Evolutionary conservation across 2,329 filamentous ascomycete genomes (phyloP), one percentile per base, ranked within the genome.

Genomic region (Metarhizium sp.): DNA sequence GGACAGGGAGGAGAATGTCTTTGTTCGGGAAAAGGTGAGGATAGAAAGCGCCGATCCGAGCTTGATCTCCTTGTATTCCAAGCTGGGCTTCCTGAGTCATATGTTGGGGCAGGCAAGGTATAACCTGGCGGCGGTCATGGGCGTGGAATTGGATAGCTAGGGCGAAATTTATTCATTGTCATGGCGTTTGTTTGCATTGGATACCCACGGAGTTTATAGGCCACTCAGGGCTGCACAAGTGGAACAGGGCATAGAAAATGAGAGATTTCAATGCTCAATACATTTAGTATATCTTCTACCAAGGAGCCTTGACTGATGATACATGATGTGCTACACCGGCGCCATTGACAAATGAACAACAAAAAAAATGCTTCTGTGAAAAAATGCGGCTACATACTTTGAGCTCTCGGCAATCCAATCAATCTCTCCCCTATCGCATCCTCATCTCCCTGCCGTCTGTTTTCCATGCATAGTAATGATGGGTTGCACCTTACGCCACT

Each of bases 1-100:
- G 51, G 58, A 11, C 59, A 53, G 46, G 63, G 65, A 40, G 58
- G 68, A 71, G 2, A 84, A 94, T 58, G 91, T 96, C 2, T 86
- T 84, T 60, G 92, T 97, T 49, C 84, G 86, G 61, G 92, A 96
- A 69, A 96, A 96, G 73, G 82, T 96, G 4, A 80, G 88, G 45
- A 86, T 96, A 2, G 92, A 96, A 70, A 92, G 84, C 64, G 89
- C 91, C 55, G 92, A 97, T 69, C 92, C 92, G 1, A 92, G 85
- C 62, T 68, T 96, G 60, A 85, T 96, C 68, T 87, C 88, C 40
- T 77, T 94, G 38, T 86, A 89, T 68, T 87, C 90, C 5, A 96
- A 96, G 72, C 75, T 96, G 61, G 83, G 80, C 34, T 90, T 88
- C 4, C 72, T 96, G 56, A 85, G 87, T 59, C 82, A 91, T 63